Conservation (phyloP, 73 alveolate species). For the Effrenium voratum region DNA sequence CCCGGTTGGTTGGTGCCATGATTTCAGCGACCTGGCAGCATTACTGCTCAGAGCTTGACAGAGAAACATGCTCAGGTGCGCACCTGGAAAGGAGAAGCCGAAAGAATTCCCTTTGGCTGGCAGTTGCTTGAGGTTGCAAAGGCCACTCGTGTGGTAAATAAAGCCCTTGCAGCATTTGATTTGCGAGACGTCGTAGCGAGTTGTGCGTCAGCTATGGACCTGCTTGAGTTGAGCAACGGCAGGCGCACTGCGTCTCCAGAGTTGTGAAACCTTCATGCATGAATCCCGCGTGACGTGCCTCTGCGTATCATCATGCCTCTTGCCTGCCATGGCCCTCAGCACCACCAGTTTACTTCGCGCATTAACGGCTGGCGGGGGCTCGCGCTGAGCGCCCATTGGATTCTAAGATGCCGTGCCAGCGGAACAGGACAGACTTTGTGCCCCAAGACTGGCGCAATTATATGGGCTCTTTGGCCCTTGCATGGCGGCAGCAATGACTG, state of each 20-base stretch:
- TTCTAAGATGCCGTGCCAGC: neutral
- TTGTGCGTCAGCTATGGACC: neutral
- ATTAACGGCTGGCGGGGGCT: no score
- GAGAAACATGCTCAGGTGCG: no score
- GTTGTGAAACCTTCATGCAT: neutral
- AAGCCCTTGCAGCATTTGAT: neutral
- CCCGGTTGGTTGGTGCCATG: constrained; percentile 91
- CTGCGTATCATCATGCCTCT: neutral
- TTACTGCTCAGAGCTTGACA: no score
- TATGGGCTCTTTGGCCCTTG: constrained; percentile 45
- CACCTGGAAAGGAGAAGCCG: neutral
- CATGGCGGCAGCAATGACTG: neutral
- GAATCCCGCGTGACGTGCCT: neutral
- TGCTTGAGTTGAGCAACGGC: no score
- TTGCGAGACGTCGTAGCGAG: neutral
- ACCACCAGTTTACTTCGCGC: neutral
- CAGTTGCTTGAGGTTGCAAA: no score
- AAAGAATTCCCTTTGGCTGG: neutral
- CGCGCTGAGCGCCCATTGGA: neutral
- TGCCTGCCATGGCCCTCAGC: neutral
- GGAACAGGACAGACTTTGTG: constrained; percentile 5
- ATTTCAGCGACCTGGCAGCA: no score
- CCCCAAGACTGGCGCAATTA: neutral
- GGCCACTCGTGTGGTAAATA: neutral
- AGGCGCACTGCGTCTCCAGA: neutral